These are phyloP conservation scores for Fusarium globosum DNA, from an alignment of 2,329 filamentous ascomycete species.

Conservation along the genomic window DNA sequence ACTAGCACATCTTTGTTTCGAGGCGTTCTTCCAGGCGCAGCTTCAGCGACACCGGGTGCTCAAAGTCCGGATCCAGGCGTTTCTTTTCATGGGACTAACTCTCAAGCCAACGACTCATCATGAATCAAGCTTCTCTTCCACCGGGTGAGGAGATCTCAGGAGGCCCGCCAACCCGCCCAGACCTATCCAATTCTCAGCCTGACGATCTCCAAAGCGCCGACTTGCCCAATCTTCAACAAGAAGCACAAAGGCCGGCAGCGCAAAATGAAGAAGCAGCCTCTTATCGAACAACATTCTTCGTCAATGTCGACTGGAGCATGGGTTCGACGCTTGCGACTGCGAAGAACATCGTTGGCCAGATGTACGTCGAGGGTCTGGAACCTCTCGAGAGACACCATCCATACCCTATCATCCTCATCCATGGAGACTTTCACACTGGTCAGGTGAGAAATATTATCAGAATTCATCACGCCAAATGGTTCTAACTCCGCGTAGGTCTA, in stretches of 20 bases:
- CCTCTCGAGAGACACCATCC: conserved; percentile 30
- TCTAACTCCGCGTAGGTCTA: conserved; percentile 47
- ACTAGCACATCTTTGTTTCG: neutral
- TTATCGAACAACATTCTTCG: conserved; percentile 41
- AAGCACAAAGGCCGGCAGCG: neutral
- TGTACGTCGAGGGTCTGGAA: conserved; percentile 52
- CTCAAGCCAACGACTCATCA: neutral
- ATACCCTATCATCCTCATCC: conserved; percentile 49
- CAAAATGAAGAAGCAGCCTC: conserved; percentile 18
- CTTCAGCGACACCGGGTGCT: neutral
- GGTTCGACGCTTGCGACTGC: conserved; percentile 17
- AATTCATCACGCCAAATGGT: fast-evolving
- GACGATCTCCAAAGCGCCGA: neutral
- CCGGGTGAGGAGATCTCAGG: neutral
- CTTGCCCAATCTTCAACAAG: neutral
- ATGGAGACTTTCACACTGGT: conserved; percentile 52
- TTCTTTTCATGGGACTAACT: neutral
- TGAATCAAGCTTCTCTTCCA: neutral
- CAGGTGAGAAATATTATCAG: conserved; percentile 36
- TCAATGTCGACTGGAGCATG: conserved; percentile 41
- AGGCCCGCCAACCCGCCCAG: neutral
- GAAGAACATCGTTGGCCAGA: conserved; percentile 43
- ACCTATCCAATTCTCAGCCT: neutral
- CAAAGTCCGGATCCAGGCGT: neutral
- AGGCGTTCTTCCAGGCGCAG: neutral